Evolutionary conservation across 2,329 filamentous ascomycete genomes (phyloP).

Genomic region (Arthrobotrys megalospora): DNA sequence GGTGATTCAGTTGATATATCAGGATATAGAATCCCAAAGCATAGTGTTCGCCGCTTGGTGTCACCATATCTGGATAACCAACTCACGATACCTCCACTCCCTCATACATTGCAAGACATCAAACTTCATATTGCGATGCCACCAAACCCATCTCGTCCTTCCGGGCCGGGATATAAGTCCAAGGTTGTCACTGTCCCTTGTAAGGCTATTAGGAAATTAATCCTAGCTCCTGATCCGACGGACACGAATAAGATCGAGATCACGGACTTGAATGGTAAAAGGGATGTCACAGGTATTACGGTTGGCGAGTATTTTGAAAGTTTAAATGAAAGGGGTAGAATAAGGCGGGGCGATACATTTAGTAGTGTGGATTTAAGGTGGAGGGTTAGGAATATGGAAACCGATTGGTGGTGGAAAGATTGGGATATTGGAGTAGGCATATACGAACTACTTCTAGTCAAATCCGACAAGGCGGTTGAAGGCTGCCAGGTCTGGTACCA

Average conservation of each 20-base stretch:
- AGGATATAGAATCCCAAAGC: background rate
- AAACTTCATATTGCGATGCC: slow-evolving; percentile 8
- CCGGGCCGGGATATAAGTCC: background rate
- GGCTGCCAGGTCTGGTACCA: slow-evolving; percentile 1
- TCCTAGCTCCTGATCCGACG: background rate
- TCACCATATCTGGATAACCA: slow-evolving; percentile 13
- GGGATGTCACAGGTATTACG: background rate
- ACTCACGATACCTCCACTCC: slow-evolving; percentile 32
- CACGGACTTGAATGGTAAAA: background rate
- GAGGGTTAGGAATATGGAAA: slow-evolving; percentile 3
- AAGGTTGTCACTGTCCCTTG: slow-evolving; percentile 21
- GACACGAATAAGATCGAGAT: background rate
- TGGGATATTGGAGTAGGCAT: background rate
- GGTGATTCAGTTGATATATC: background rate
- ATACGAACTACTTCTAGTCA: slow-evolving; percentile 10
- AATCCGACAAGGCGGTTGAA: background rate
- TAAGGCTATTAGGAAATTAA: slow-evolving; percentile 5
- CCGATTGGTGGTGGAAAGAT: slow-evolving; percentile 19
- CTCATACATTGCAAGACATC: slow-evolving; percentile 36
- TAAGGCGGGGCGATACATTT: background rate
- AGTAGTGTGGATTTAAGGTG: slow-evolving; percentile 1
- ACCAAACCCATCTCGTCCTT: background rate
- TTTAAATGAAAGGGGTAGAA: slow-evolving; percentile 1
- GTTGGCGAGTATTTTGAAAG: slow-evolving; percentile 13
- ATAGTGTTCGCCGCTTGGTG: background rate